Evolutionary conservation across 805 yeast species (phyloP).

Genomic region (Zygoascus flipseniorum): DNA sequence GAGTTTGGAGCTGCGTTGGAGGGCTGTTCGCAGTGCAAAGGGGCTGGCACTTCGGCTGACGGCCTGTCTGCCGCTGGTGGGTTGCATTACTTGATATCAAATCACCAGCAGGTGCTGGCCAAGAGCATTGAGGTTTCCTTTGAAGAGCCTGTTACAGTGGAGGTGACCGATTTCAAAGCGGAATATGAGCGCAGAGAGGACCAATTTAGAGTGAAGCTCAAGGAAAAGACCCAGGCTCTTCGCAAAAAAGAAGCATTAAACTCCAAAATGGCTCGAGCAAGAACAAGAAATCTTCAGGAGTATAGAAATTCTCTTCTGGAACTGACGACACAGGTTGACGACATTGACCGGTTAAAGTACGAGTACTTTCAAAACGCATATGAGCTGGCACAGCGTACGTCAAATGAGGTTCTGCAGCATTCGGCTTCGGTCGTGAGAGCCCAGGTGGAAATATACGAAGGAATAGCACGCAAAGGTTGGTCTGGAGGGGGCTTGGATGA

Average conservation of each 20-base stretch:
- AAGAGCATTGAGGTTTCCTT: slow-evolving; percentile 49
- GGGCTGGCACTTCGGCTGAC: slow-evolving; percentile 50
- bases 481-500: slow-evolving; percentile 80
- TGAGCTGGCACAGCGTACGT: slow-evolving; percentile 54
- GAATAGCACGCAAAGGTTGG: slow-evolving; percentile 78
- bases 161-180: slow-evolving; percentile 37
- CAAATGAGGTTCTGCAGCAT: slow-evolving; percentile 42
- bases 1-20: slow-evolving; percentile 67
- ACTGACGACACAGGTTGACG: slow-evolving; percentile 68
- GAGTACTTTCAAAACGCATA: slow-evolving; percentile 62
- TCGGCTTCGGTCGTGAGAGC: slow-evolving; percentile 65
- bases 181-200: slow-evolving; percentile 42
- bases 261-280: slow-evolving; percentile 47
- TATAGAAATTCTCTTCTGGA: slow-evolving; percentile 23
- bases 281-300: slow-evolving; percentile 54
- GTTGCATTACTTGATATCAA: slow-evolving; percentile 63
- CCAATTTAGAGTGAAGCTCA: slow-evolving; percentile 46
- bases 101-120: slow-evolving; percentile 66
- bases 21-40: slow-evolving; percentile 51
- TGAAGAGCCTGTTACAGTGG: slow-evolving; percentile 42
- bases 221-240: slow-evolving; percentile 42
- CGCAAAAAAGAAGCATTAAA: slow-evolving; percentile 56
- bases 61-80: slow-evolving; percentile 70
- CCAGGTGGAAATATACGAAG: slow-evolving; percentile 72
- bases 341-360: slow-evolving; percentile 65